Conservation (phyloP, 768 basidiomycete species). For the Leccinum disarticulatum region DNA sequence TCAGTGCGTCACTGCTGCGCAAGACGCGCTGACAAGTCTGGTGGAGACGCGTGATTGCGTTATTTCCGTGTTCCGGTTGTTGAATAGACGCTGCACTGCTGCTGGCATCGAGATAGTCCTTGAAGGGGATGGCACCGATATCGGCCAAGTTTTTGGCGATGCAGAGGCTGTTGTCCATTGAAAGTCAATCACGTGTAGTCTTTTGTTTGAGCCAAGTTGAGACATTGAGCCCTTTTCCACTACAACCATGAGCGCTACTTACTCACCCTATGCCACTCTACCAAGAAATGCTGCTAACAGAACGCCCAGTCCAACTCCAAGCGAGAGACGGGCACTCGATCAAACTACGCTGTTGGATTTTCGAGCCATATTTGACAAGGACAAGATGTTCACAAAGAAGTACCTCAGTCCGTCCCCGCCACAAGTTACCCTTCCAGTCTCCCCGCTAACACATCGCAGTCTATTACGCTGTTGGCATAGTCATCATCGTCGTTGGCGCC, state of each 20-base stretch:
- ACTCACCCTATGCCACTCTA: background rate
- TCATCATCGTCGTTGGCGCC: slow-evolving; percentile 48
- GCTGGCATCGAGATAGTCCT: slow-evolving; percentile 24
- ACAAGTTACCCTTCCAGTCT: background rate
- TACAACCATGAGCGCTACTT: background rate
- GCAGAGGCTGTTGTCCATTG: background rate
- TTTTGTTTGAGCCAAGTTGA: background rate
- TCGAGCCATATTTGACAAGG: slow-evolving; percentile 41
- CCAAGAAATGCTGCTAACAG: slow-evolving; percentile 23
- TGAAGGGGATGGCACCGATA: slow-evolving; percentile 30
- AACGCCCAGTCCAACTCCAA: slow-evolving; percentile 67
- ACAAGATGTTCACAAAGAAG: slow-evolving; percentile 55
- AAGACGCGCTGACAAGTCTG: slow-evolving; percentile 43
- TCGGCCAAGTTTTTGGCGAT: slow-evolving; percentile 28
- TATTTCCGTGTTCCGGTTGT: slow-evolving; percentile 1
- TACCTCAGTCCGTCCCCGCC: slow-evolving; percentile 53
- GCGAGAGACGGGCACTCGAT: slow-evolving; percentile 48
- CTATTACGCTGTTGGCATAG: slow-evolving; percentile 49
- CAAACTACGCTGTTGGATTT: slow-evolving; percentile 45
- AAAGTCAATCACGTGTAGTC: background rate
- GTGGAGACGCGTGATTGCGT: slow-evolving; percentile 38
- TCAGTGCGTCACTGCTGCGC: slow-evolving; percentile 41
- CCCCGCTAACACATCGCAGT: slow-evolving; percentile 21
- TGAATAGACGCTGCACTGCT: background rate
- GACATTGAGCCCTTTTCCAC: background rate